Conservation (phyloP, 371 early-diverging fungal genomes). For the Choanephora cucurbitarum region DNA sequence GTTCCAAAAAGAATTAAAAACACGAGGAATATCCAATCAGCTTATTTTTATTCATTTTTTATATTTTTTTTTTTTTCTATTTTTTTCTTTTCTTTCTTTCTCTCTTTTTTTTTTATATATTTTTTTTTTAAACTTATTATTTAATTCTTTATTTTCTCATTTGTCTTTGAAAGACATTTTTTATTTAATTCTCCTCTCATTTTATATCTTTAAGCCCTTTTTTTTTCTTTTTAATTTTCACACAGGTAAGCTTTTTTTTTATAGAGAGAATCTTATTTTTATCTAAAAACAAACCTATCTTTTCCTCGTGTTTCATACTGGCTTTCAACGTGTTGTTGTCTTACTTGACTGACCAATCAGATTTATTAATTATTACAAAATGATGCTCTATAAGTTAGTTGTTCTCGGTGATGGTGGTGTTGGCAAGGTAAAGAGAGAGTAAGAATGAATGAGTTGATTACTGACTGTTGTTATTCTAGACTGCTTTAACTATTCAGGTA, state of each 20-base stretch:
- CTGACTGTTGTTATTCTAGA: conserved; percentile 13
- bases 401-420: conserved; percentile 61
- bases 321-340: background rate
- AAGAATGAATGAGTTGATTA: background rate
- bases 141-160: background rate
- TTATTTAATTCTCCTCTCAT: background rate
- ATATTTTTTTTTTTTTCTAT: conserved; percentile 1
- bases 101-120: conserved; percentile 4
- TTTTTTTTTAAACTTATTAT: background rate
- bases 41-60: conserved; percentile 3
- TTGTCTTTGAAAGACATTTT: background rate
- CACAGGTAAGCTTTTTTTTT: too few relatives aligned
- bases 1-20: conserved; percentile 16
- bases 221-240: background rate
- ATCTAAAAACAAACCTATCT: too few relatives aligned
- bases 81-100: conserved; percentile 2
- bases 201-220: background rate
- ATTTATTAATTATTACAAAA: conserved; percentile 22
- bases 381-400: conserved; percentile 65
- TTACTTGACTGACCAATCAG: background rate
- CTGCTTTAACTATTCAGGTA: conserved; percentile 42
- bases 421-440: conserved; percentile 43
- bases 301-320: too few relatives aligned
- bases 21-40: conserved; percentile 25
- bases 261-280: too few relatives aligned